Percentiles rank a stretch among this genome's conserved stretches.
Evolutionary conservation across 805 yeast species (phyloP).

Genomic region (Starmerella apis): DNA sequence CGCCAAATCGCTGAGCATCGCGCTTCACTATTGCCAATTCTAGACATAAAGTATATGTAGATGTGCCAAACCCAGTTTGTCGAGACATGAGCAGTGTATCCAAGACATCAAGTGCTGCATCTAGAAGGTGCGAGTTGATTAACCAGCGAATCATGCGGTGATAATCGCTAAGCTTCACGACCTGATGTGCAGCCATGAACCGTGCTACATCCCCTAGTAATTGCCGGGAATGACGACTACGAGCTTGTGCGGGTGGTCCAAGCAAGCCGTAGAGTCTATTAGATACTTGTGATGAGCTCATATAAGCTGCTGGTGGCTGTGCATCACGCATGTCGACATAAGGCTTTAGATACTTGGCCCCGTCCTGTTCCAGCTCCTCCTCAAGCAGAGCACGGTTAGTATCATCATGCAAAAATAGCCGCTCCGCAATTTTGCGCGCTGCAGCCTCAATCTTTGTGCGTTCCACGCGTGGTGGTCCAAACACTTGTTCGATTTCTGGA

Average conservation of each 20-base stretch:
- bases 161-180: constrained; percentile 25
- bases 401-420: constrained; percentile 27
- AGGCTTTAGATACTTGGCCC: constrained; percentile 4
- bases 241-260: constrained; percentile 9
- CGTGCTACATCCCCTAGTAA: constrained; percentile 20
- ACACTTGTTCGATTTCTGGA: constrained; percentile 13
- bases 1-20: constrained; percentile 13
- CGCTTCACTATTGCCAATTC: constrained; percentile 12
- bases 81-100: constrained; percentile 26
- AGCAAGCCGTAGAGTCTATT: constrained; percentile 4
- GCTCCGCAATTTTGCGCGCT: constrained; percentile 29
- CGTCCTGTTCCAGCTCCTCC: constrained; percentile 18
- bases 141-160: constrained; percentile 25
- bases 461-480: constrained; percentile 27
- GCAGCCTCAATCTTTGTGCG: constrained; percentile 28
- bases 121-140: constrained; percentile 15
- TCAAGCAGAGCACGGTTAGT: constrained; percentile 26
- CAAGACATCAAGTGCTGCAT: constrained; percentile 26
- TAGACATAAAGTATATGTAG: constrained; percentile 12
- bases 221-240: neutral
- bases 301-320: constrained; percentile 13
- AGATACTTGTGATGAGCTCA: constrained; percentile 10
- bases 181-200: constrained; percentile 22
- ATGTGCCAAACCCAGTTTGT: neutral
- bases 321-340: constrained; percentile 19